Evolutionary conservation across 768 basidiomycete genomes (phyloP), one percentile per base, ranked within the genome.

Genomic region (Psilocybe azurescens): DNA sequence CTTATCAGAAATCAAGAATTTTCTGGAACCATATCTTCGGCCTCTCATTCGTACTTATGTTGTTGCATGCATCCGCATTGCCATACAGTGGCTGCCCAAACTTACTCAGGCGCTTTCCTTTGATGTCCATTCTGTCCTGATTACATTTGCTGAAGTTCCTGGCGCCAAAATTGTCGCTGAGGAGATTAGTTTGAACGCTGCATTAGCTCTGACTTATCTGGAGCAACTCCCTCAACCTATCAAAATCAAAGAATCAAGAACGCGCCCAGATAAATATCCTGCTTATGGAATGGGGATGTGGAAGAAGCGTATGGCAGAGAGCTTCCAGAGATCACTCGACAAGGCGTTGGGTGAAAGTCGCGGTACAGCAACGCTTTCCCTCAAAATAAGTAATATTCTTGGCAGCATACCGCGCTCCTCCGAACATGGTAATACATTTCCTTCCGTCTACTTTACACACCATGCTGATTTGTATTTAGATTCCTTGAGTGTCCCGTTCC

Each of bases 41-140:
- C 90, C 91, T 1, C 54, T 86, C 9, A 73, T 89, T 60, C 88
- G 90, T 41, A 70, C 81, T 2, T 74, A 77, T 58, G 84, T 88
- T 32, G 83, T 88, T 13, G 76, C 80, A 3, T 74, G 75, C 56
- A 78, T 92, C 30, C 86, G 86, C 24, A 70, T 87, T 60, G 72
- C 83, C 60, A 89, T 93, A 63, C 81, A 81, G 53, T 84, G 83
- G 73, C 79, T 93, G 1, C 91, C 91, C n/a, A 78, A 80, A 55
- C 80, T 93, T 52, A 87, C 86, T 33, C 87, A 89, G 65, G 83
- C 85, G 0, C 71, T 92, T 28, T 85, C 88, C 52, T 86, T 93
- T 47, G 90, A 93, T 60, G 71, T 92, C 1, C 83, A 86, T 65
- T 79, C 81, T 16, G 82, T 83, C 3, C 73, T 79, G 3, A 65